A percentile compares a stretch with the other conserved stretches of the same genome.
phyloP scores from a whole-genome alignment of 1,139 yeast species.

The Kazachstania sp. region DNA sequence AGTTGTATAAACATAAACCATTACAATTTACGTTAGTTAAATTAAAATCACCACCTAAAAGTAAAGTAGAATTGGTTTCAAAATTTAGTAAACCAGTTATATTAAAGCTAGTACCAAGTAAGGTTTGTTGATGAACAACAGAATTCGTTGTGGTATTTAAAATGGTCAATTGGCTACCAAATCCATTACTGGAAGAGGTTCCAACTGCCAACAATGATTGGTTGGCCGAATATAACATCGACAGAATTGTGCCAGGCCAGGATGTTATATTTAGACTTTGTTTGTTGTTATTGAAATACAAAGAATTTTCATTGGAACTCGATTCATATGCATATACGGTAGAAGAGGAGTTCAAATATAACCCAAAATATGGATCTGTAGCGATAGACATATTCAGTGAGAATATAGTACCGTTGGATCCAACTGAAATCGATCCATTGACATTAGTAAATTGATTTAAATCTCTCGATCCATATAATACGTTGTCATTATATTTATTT shows the following conservation, averaged over 20 bases:
- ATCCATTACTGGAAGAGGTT: conserved; percentile 5
- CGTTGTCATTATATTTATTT: conserved; percentile 24
- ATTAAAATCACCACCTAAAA: conserved; percentile 71
- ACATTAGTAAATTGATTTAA: conserved; percentile 10
- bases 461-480: conserved; percentile 33
- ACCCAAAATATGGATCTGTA: conserved; percentile 18
- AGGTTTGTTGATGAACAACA: conserved; percentile 15
- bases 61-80: conserved; percentile 42
- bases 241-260: conserved; percentile 12
- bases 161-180: conserved; percentile 12
- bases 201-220: conserved; percentile 18
- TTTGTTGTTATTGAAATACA: conserved; percentile 2
- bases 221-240: conserved; percentile 15
- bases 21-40: conserved; percentile 56
- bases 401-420: conserved; percentile 5
- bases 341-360: conserved; percentile 21
- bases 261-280: conserved; percentile 7
- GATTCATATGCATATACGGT: conserved; percentile 21
- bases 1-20: conserved; percentile 60
- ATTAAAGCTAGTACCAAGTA: conserved; percentile 27
- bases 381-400: conserved; percentile 1
- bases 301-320: conserved; percentile 9
- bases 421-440: conserved; percentile 14
- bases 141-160: conserved; percentile 19
- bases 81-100: conserved; percentile 49